phyloP scores from a whole-genome alignment of 768 basidiomycete genomes.

The Termitomyces sp. region DNA sequence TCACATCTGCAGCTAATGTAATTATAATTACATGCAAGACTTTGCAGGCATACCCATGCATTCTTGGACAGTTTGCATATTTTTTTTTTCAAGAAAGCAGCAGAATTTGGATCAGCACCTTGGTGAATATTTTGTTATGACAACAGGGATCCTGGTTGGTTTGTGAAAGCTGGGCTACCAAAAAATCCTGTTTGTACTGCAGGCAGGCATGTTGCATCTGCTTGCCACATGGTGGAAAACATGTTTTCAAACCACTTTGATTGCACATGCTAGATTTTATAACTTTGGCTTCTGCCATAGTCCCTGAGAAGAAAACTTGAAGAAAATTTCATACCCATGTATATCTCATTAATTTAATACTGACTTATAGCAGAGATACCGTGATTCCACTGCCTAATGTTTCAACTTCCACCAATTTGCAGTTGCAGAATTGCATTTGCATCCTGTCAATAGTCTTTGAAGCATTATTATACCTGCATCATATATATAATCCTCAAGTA shows the following conservation, averaged over 20 bases:
- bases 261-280: not conserved
- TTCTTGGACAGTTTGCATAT: conserved; percentile 41
- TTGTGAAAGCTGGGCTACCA: conserved; percentile 6
- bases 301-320: conserved; percentile 6
- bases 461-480: conserved; percentile 44
- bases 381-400: conserved; percentile 37
- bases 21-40: conserved; percentile 40
- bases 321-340: not conserved
- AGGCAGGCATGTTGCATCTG: conserved; percentile 2
- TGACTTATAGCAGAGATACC: not conserved
- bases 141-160: conserved; percentile 9
- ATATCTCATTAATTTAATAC: not conserved
- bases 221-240: conserved; percentile 8
- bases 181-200: conserved; percentile 3
- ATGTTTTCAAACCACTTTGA: not conserved
- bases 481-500: conserved; percentile 57
- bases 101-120: conserved; percentile 50
- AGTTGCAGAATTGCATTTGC: conserved; percentile 32
- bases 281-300: not conserved
- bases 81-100: conserved; percentile 59
- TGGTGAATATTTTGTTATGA: conserved; percentile 22
- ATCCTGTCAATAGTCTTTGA: conserved; percentile 33
- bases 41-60: conserved; percentile 47
- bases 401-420: conserved; percentile 53
- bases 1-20: conserved; percentile 52